These are phyloP conservation scores for Forsythia viridissima DNA, from an alignment of 257 asterid genomes.

Conservation along the genomic window DNA sequence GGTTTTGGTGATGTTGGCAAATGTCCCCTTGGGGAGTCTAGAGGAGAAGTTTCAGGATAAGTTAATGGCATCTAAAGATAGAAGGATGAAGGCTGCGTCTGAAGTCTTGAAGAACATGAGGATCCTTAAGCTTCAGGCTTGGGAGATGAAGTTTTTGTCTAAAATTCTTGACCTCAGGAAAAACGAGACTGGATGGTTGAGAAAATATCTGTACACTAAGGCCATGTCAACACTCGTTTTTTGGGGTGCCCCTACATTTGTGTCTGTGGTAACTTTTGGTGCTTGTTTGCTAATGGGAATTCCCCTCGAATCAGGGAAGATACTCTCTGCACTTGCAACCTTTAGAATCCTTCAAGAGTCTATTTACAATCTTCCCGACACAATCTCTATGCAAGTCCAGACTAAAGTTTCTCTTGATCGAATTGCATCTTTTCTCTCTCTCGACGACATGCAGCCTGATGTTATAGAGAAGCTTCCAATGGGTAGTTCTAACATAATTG, in stretches of 20 bases:
- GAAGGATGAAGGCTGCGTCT: constrained; percentile 52
- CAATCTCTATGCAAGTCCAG: constrained; percentile 58
- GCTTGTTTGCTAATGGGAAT: constrained; percentile 51
- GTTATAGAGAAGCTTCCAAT: constrained; percentile 27
- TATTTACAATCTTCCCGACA: constrained; percentile 52
- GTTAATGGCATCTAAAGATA: constrained; percentile 53
- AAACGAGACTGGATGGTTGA: constrained; percentile 19
- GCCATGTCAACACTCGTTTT: constrained; percentile 53
- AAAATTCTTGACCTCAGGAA: constrained; percentile 49
- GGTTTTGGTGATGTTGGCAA: constrained; percentile 46
- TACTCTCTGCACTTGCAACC: constrained; percentile 61
- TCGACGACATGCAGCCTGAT: background rate
- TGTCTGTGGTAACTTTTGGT: constrained; percentile 50
- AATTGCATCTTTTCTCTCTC: constrained; percentile 17
- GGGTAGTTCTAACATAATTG: constrained; percentile 40
- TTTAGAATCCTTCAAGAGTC: constrained; percentile 60
- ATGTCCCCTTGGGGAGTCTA: constrained; percentile 48
- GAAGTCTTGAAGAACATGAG: constrained; percentile 59
- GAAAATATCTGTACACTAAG: constrained; percentile 41
- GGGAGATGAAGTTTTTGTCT: constrained; percentile 58
- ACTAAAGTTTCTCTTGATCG: constrained; percentile 59
- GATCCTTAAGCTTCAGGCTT: constrained; percentile 54
- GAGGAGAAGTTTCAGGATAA: constrained; percentile 54
- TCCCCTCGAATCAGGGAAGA: constrained; percentile 55
- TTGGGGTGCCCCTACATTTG: constrained; percentile 60